Conservation (phyloP, 768 basidiomycete genomes). For the Serendipita vermifera region DNA sequence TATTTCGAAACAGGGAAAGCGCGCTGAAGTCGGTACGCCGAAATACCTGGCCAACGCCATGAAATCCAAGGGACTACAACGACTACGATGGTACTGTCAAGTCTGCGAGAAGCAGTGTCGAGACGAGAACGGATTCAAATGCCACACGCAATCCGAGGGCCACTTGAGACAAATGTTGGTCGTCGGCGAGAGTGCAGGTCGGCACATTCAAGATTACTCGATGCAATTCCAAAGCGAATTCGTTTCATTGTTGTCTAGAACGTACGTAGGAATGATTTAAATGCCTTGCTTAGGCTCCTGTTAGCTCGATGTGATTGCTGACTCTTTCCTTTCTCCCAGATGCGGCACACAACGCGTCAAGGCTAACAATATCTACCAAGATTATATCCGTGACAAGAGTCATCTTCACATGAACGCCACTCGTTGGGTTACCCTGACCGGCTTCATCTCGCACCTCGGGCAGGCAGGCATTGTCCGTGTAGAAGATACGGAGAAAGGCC, state of each 20-base stretch:
- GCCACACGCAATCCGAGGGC: conserved; percentile 74
- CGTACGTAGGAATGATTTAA: conserved; percentile 34
- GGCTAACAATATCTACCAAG: conserved; percentile 94
- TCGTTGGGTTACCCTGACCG: conserved; percentile 95
- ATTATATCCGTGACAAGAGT: conserved; percentile 85
- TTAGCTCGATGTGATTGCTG: background rate
- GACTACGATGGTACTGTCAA: conserved; percentile 97
- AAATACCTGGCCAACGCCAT: conserved; percentile 90
- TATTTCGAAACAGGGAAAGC: conserved; percentile 10
- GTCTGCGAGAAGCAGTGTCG: conserved; percentile 98
- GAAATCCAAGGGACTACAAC: conserved; percentile 93
- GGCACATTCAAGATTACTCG: conserved; percentile 85
- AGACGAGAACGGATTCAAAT: conserved; percentile 99
- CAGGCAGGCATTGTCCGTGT: conserved; percentile 76
- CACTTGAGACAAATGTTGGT: conserved; percentile 96
- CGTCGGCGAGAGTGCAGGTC: conserved; percentile 86
- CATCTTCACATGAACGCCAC: conserved; percentile 99
- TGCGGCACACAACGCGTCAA: conserved; percentile 91
- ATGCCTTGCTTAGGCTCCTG: background rate
- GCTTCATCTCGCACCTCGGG: conserved; percentile 84
- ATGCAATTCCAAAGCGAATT: conserved; percentile 82
- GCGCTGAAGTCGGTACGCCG: conserved; percentile 59
- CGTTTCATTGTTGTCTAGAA: conserved; percentile 73
- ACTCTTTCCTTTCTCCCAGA: conserved; percentile 25
- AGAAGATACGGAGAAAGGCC: conserved; percentile 97